Conservation (phyloP, 1,284 basidiomycete species). For the Ganoderma leucocontextum region DNA sequence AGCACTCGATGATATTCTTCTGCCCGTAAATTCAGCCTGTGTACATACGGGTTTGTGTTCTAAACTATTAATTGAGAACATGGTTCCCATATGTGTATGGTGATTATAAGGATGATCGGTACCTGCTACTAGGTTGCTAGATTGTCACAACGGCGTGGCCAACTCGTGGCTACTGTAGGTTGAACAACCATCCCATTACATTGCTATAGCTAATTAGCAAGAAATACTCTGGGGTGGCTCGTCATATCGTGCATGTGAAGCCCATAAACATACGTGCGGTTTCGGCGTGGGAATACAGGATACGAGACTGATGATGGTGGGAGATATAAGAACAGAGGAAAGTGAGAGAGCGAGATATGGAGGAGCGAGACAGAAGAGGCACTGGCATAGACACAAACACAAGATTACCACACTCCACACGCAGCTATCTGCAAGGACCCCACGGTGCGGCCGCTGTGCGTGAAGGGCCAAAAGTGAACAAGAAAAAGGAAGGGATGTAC, state of each 20-base stretch:
- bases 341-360: constrained; percentile 18
- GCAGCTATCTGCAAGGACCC: constrained; percentile 7
- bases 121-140: too few relatives aligned
- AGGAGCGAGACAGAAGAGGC: constrained; percentile 19
- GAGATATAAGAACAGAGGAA: constrained; percentile 22
- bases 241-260: constrained; percentile 39
- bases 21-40: too few relatives aligned
- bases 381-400: constrained; percentile 6
- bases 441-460: constrained; percentile 22
- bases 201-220: constrained; percentile 41
- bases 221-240: constrained; percentile 37
- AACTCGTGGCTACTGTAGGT: constrained; percentile 9
- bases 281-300: constrained; percentile 31
- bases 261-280: constrained; percentile 41
- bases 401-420: constrained; percentile 4
- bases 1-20: too few relatives aligned
- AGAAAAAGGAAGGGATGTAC: constrained; percentile 21
- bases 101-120: not conserved
- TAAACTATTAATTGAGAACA: too few relatives aligned
- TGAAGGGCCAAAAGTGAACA: constrained; percentile 28
- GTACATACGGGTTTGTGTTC: too few relatives aligned
- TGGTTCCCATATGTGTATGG: too few relatives aligned
- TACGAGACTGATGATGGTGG: constrained; percentile 12
- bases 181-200: constrained; percentile 39
- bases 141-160: not conserved